Conservation (phyloP, 192 early-diverging fungal genomes). For the Coemansia sp. region DNA sequence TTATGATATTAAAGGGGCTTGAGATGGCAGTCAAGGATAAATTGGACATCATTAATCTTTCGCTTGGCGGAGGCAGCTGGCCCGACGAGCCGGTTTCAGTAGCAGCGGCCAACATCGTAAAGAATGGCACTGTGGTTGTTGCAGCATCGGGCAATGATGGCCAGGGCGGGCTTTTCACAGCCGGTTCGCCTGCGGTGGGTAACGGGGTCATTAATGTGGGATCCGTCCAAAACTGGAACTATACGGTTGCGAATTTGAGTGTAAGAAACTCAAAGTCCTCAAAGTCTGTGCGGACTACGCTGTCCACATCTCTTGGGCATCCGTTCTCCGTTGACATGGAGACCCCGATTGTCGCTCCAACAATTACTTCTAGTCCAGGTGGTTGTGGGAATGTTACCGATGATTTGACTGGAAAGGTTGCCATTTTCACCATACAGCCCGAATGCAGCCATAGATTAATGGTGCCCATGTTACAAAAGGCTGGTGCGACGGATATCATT, state of each 20-base stretch:
- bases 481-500: not conserved
- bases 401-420: not conserved
- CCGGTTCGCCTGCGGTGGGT: slow-evolving; percentile 55
- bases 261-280: slow-evolving; percentile 18
- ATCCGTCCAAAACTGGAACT: slow-evolving; percentile 55
- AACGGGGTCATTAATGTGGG: slow-evolving; percentile 62
- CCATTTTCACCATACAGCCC: not conserved
- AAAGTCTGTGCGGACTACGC: not conserved
- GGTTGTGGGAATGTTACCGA: not conserved
- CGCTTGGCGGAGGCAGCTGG: slow-evolving; percentile 64
- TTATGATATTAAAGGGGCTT: slow-evolving; percentile 63
- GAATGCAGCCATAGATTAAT: not conserved
- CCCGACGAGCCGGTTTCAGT: slow-evolving; percentile 55
- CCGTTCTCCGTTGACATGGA: slow-evolving; percentile 21
- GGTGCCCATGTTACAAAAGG: not conserved
- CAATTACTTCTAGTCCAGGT: not conserved
- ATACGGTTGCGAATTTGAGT: slow-evolving; percentile 29
- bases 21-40: slow-evolving; percentile 52
- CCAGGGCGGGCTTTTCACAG: slow-evolving; percentile 57
- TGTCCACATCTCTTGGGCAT: slow-evolving; percentile 4
- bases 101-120: slow-evolving; percentile 48
- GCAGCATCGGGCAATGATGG: slow-evolving; percentile 81
- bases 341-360: slow-evolving; percentile 18
- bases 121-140: slow-evolving; percentile 60
- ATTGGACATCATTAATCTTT: slow-evolving; percentile 65